Evolutionary conservation across 257 asterid genomes (phyloP).

Genomic region (Solanum medicagineum): DNA sequence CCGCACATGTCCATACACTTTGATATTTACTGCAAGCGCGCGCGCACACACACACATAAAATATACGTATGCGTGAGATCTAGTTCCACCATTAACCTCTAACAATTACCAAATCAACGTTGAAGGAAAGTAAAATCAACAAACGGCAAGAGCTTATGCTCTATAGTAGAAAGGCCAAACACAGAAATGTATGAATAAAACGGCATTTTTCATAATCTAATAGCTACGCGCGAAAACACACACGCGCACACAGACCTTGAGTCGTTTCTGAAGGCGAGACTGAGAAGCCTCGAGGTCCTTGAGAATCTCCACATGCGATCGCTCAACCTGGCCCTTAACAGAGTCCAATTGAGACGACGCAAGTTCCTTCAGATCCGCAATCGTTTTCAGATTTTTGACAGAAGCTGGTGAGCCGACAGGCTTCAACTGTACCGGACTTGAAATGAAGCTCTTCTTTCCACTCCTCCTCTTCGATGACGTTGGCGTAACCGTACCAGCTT

Average conservation of each 20-base stretch:
- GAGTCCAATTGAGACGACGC: slow-evolving; percentile 20
- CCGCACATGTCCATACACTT: not conserved
- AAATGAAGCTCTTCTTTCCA: slow-evolving; percentile 7
- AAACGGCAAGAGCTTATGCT: not conserved
- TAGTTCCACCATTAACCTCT: not conserved
- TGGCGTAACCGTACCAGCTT: slow-evolving; percentile 9
- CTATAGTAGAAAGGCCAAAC: not conserved
- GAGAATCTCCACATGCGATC: slow-evolving; percentile 55
- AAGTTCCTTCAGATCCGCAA: slow-evolving; percentile 62
- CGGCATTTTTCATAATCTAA: not conserved
- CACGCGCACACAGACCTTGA: slow-evolving; percentile 33
- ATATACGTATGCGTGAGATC: not conserved
- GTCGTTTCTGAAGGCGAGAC: slow-evolving; percentile 67
- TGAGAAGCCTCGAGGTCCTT: slow-evolving; percentile 69
- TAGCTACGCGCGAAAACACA: not conserved
- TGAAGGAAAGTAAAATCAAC: not conserved
- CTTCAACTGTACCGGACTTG: slow-evolving; percentile 25
- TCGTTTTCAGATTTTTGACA: slow-evolving; percentile 29
- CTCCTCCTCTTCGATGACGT: slow-evolving; percentile 26
- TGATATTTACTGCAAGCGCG: not conserved
- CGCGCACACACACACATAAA: not conserved
- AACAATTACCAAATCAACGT: not conserved
- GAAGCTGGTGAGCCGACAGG: slow-evolving; percentile 24
- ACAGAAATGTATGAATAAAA: not conserved
- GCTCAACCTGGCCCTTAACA: not conserved